Conservation (phyloP, 2,329 filamentous ascomycete genomes). For the Cadophora sp. region DNA sequence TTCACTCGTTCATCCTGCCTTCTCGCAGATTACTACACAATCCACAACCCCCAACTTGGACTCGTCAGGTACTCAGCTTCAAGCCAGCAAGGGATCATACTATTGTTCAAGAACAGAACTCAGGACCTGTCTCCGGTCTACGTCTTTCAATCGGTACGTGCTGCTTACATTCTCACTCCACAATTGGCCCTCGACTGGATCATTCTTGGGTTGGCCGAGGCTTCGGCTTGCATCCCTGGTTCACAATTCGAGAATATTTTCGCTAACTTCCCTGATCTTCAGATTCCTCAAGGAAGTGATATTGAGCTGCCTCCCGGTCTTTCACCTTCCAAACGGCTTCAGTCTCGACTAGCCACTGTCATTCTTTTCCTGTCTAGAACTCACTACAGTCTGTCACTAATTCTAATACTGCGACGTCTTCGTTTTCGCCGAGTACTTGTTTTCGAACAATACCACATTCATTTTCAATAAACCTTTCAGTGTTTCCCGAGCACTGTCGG, state of each 20-base stretch:
- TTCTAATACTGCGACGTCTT: constrained; percentile 40
- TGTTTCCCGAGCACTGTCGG: constrained; percentile 41
- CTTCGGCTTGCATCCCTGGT: constrained; percentile 17
- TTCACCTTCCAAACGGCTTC: constrained; percentile 36
- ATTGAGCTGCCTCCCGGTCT: constrained; percentile 35
- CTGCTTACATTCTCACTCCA: constrained; percentile 32
- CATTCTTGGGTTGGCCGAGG: constrained; percentile 9
- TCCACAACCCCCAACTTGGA: constrained; percentile 24
- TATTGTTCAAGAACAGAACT: constrained; percentile 22
- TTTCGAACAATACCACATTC: constrained; percentile 41
- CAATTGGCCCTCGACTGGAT: constrained; percentile 10
- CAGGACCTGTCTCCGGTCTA: constrained; percentile 28
- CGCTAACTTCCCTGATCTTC: constrained; percentile 29
- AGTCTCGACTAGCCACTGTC: constrained; percentile 41
- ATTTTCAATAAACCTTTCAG: constrained; percentile 39
- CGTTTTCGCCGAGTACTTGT: constrained; percentile 35
- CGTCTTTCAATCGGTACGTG: constrained; percentile 33
- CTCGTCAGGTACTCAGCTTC: constrained; percentile 32
- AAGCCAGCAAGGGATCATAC: constrained; percentile 35
- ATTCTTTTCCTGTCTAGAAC: constrained; percentile 43
- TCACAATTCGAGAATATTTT: constrained; percentile 12
- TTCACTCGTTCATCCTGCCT: constrained; percentile 48
- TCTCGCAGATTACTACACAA: constrained; percentile 33
- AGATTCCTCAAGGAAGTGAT: constrained; percentile 37
- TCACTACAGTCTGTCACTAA: constrained; percentile 43